Percentiles rank a stretch among this genome's conserved stretches.
Conservation (phyloP, 768 basidiomycete genomes). For the Rossbeevera mucosa region DNA sequence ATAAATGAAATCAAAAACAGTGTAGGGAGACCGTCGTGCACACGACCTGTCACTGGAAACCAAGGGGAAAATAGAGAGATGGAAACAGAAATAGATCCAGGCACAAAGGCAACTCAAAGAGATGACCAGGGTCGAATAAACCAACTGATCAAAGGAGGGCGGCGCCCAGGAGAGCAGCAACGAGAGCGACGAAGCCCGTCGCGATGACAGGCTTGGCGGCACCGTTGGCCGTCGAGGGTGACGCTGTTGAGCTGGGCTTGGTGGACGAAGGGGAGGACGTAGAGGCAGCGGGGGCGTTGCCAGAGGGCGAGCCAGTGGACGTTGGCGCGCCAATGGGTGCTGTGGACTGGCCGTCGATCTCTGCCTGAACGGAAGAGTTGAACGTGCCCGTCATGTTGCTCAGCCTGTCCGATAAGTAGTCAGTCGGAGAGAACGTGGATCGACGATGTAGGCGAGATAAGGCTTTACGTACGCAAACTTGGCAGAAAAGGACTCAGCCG, state of each 20-base stretch:
- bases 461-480: conserved; percentile 60
- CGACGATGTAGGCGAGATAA: not conserved
- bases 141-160: conserved; percentile 16
- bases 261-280: not conserved
- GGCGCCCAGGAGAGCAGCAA: conserved; percentile 20
- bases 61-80: not conserved
- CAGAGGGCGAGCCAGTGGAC: conserved; percentile 12
- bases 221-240: conserved; percentile 5
- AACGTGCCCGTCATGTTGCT: conserved; percentile 70
- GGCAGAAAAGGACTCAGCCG: conserved; percentile 71
- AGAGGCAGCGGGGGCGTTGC: not conserved
- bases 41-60: not conserved
- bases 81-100: not conserved
- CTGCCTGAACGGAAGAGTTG: conserved; percentile 46
- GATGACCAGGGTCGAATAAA: not conserved
- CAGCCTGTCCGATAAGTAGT: conserved; percentile 41
- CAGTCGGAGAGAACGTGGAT: not conserved
- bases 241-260: not conserved
- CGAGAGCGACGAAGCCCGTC: conserved; percentile 20
- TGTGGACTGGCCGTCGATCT: conserved; percentile 59
- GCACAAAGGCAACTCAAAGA: not conserved
- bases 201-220: conserved; percentile 25
- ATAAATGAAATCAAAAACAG: not conserved
- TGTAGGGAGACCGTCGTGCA: not conserved
- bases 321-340: conserved; percentile 48